These are phyloP conservation scores for Mycena citricolor DNA, from an alignment of 1,284 basidiomycete genomes.

Conservation along the genomic window DNA sequence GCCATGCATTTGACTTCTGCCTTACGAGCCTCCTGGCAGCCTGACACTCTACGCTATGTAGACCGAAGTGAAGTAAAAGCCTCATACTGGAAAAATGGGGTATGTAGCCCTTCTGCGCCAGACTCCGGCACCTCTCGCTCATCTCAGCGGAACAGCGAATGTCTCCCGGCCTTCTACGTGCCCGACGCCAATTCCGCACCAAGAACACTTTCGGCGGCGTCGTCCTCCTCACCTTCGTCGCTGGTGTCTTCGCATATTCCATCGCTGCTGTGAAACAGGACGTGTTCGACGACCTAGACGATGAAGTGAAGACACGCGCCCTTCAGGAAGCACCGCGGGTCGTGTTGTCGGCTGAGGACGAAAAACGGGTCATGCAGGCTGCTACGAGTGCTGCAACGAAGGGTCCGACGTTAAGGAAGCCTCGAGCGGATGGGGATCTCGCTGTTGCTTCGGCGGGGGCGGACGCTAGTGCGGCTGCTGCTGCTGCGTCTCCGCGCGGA, in stretches of 20 bases:
- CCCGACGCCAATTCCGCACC: constrained; percentile 79
- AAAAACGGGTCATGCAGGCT: constrained; percentile 30
- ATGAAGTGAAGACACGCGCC: constrained; percentile 63
- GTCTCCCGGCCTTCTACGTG: constrained; percentile 85
- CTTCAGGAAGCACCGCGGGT: constrained; percentile 34
- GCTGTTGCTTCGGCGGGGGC: constrained; percentile 5
- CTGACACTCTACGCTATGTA: constrained; percentile 17
- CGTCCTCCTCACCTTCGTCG: constrained; percentile 71
- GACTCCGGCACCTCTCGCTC: not conserved
- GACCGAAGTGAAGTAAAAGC: constrained; percentile 21
- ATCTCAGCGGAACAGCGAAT: constrained; percentile 52
- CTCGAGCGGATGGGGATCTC: too few species aligned
- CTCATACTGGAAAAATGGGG: constrained; percentile 34
- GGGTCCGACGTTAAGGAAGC: constrained; percentile 8
- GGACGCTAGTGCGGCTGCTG: not conserved
- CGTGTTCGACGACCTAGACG: constrained; percentile 83
- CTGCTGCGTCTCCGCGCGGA: constrained; percentile 30
- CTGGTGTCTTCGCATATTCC: constrained; percentile 90
- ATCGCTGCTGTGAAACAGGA: constrained; percentile 94
- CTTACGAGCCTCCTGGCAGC: constrained; percentile 12
- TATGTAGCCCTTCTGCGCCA: constrained; percentile 25
- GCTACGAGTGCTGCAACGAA: constrained; percentile 22
- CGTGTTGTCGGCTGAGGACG: constrained; percentile 29
- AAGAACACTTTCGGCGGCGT: constrained; percentile 82
- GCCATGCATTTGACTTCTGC: constrained; percentile 13